Evolutionary conservation across 2,329 filamentous ascomycete species (phyloP).

Genomic region (Boeremia lycopersici): DNA sequence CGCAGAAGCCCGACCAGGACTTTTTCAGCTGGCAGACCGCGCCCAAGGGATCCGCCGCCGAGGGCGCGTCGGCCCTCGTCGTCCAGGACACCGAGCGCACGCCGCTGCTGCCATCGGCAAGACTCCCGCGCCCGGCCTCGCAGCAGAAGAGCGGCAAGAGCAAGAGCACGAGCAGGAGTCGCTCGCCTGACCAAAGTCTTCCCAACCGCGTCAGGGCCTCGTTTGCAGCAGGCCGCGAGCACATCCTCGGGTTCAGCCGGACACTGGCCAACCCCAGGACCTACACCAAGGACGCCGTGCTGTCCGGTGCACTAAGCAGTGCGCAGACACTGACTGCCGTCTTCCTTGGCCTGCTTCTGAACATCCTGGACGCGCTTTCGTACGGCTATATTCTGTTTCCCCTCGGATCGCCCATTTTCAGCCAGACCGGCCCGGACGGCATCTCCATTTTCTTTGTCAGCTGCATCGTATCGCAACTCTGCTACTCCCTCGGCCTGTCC

Average conservation of each 20-base stretch:
- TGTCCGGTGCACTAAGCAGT: constrained; percentile 68
- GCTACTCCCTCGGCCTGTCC: constrained; percentile 83
- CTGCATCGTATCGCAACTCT: constrained; percentile 90
- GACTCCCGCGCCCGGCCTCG: constrained; percentile 33
- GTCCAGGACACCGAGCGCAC: constrained; percentile 43
- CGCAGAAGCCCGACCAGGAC: constrained; percentile 19
- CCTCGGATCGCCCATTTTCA: constrained; percentile 83
- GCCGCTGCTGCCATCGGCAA: constrained; percentile 47
- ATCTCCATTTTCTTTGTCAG: constrained; percentile 99
- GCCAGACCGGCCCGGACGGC: constrained; percentile 84
- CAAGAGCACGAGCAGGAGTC: constrained; percentile 28
- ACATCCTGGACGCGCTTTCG: constrained; percentile 91
- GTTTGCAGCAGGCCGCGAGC: constrained; percentile 26
- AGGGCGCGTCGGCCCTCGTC: constrained; percentile 28
- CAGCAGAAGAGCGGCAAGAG: constrained; percentile 16
- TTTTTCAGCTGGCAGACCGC: constrained; percentile 32
- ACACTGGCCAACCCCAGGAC: constrained; percentile 65
- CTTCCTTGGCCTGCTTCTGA: constrained; percentile 84
- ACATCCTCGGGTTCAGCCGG: constrained; percentile 31
- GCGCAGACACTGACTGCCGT: constrained; percentile 80
- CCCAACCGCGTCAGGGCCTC: constrained; percentile 27
- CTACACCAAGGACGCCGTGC: constrained; percentile 73
- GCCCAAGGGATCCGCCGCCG: constrained; percentile 2
- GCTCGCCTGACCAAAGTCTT: constrained; percentile 21
- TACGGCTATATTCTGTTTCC: constrained; percentile 93